A percentile compares a stretch with the other conserved stretches of the same genome.
These are phyloP conservation scores for Mesostigma viride DNA, from an alignment of 139 green algal genomes.

Conservation along the genomic window DNA sequence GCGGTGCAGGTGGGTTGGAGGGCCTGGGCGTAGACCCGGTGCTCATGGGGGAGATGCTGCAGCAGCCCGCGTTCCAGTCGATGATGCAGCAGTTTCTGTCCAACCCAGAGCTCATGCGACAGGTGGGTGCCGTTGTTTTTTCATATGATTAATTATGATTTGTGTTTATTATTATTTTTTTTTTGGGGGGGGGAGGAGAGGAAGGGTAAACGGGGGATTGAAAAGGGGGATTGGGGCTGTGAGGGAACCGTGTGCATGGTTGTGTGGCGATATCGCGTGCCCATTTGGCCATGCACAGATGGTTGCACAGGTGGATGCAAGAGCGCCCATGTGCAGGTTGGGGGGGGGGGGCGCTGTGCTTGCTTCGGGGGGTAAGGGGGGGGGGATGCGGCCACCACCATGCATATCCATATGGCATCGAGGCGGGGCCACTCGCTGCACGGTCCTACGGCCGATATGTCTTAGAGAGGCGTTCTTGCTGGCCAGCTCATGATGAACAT, in stretches of 20 bases:
- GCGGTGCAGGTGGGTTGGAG: slow-evolving; percentile 10
- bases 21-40: slow-evolving; percentile 19
- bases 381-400: no score
- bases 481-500: no score
- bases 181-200: neutral
- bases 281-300: neutral
- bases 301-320: no score
- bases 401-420: no score
- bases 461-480: no score
- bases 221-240: neutral
- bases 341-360: no score
- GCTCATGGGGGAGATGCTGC: slow-evolving; percentile 38
- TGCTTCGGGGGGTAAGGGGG: no score
- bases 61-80: slow-evolving; percentile 53
- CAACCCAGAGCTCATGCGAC: slow-evolving; percentile 52
- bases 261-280: neutral
- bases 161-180: neutral
- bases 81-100: slow-evolving; percentile 51
- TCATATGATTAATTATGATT: neutral
- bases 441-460: no score
- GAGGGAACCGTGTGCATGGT: neutral
- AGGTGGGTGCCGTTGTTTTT: slow-evolving; percentile 6
- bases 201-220: neutral
- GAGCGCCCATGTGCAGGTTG: no score
- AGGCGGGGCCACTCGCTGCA: no score